These are phyloP conservation scores for Dothideomycetidae sp. DNA, from an alignment of 2,329 filamentous ascomycete genomes.

Conservation along the genomic window DNA sequence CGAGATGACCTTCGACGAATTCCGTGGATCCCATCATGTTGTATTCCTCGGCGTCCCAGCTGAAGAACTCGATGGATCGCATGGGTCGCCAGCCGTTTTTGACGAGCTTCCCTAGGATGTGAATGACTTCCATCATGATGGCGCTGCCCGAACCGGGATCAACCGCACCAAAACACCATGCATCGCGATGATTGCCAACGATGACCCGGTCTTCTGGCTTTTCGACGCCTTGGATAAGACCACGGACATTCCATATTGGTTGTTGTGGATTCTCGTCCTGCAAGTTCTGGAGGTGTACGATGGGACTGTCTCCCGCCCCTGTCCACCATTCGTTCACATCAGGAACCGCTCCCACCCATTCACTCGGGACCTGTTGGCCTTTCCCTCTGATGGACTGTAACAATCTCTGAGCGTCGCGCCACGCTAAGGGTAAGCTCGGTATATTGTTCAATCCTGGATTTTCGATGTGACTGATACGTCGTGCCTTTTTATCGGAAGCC, in stretches of 20 bases:
- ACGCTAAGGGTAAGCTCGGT: constrained; percentile 78
- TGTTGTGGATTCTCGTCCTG: constrained; percentile 74
- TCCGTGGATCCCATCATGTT: constrained; percentile 91
- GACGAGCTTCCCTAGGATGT: constrained; percentile 67
- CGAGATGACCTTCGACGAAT: constrained; percentile 74
- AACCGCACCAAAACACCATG: constrained; percentile 77
- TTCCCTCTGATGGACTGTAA: constrained; percentile 62
- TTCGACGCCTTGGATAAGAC: constrained; percentile 70
- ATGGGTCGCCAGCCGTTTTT: constrained; percentile 74
- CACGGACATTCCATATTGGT: constrained; percentile 84
- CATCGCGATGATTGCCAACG: constrained; percentile 84
- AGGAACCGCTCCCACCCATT: constrained; percentile 66
- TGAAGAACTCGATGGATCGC: constrained; percentile 92
- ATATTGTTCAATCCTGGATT: constrained; percentile 64
- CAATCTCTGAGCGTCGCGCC: constrained; percentile 72
- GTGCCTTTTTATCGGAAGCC: constrained; percentile 52
- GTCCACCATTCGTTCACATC: constrained; percentile 72
- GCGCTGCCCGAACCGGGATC: constrained; percentile 83
- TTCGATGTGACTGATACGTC: constrained; percentile 54
- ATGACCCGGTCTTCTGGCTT: constrained; percentile 71
- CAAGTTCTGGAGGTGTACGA: constrained; percentile 69
- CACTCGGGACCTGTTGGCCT: constrained; percentile 51
- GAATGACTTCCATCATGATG: constrained; percentile 75
- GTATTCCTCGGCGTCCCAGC: constrained; percentile 90
- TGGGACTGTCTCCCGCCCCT: constrained; percentile 57